phyloP scores from a whole-genome alignment of 2,329 filamentous ascomycete species.

The Diaporthe caulivora region DNA sequence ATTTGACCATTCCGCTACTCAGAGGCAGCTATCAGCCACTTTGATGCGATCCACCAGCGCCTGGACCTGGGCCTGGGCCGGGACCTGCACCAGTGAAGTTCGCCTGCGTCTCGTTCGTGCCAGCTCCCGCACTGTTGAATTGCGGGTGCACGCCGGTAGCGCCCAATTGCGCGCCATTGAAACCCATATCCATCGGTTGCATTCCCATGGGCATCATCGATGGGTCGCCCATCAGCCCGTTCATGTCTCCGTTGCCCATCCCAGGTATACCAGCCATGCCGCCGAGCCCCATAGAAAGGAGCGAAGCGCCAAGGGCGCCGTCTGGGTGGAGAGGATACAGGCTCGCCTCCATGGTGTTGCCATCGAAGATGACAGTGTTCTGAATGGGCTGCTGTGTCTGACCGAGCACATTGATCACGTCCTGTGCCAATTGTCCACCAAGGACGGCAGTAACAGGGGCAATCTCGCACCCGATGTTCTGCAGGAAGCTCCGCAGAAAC shows the following conservation, averaged over 20 bases:
- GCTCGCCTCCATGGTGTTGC: constrained; percentile 80
- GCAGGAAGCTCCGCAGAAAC: constrained; percentile 85
- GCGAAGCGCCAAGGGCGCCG: constrained; percentile 62
- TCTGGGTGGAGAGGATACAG: constrained; percentile 87
- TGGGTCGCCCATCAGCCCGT: constrained; percentile 38
- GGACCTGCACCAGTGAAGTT: constrained; percentile 10
- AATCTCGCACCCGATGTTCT: constrained; percentile 87
- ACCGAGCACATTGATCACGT: constrained; percentile 96
- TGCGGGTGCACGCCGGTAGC: constrained; percentile 22
- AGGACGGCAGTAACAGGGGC: constrained; percentile 90
- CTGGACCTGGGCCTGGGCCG: neutral
- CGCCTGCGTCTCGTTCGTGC: constrained; percentile 5
- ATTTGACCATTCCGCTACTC: neutral
- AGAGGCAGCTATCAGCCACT: constrained; percentile 9
- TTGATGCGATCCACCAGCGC: constrained; percentile 4
- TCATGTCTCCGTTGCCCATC: constrained; percentile 37
- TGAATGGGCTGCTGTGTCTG: constrained; percentile 94
- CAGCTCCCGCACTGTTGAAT: constrained; percentile 7
- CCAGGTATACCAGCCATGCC: constrained; percentile 24
- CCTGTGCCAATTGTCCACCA: constrained; percentile 91
- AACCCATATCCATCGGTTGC: constrained; percentile 36
- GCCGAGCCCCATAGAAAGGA: constrained; percentile 50
- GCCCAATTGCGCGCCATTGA: constrained; percentile 24
- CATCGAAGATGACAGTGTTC: constrained; percentile 94
- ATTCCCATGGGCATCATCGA: constrained; percentile 38